Percentiles rank a stretch among this genome's conserved stretches.
These are phyloP conservation scores for Geopyxis carbonaria DNA, from an alignment of 495 filamentous ascomycete genomes.

Conservation along the genomic window DNA sequence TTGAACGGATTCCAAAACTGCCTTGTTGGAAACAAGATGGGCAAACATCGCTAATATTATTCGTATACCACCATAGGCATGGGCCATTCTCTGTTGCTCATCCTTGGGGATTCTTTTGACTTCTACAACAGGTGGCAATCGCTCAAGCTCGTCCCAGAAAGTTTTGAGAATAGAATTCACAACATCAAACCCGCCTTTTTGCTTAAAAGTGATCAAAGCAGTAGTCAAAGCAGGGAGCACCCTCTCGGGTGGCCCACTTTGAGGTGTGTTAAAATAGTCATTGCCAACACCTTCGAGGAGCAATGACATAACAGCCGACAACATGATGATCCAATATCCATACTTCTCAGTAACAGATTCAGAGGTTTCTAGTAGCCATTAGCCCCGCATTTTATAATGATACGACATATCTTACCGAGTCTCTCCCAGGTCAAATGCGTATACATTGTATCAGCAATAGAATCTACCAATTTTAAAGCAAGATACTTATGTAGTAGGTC, in stretches of 20 bases:
- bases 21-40: constrained; percentile 57
- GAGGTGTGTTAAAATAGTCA: constrained; percentile 24
- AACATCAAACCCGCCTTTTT: constrained; percentile 52
- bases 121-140: constrained; percentile 26
- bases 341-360: constrained; percentile 33
- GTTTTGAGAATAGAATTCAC: constrained; percentile 54
- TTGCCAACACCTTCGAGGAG: constrained; percentile 45
- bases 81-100: constrained; percentile 35
- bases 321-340: constrained; percentile 62
- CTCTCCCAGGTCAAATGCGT: constrained; percentile 24
- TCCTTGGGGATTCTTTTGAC: constrained; percentile 27
- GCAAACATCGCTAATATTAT: constrained; percentile 72
- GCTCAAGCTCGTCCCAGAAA: constrained; percentile 53
- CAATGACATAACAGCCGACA: constrained; percentile 59
- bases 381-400: neutral
- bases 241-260: constrained; percentile 38
- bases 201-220: constrained; percentile 72
- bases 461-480: constrained; percentile 52
- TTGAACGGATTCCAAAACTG: constrained; percentile 54
- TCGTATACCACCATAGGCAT: constrained; percentile 52
- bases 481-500: constrained; percentile 50
- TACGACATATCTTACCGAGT: constrained; percentile 11
- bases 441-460: constrained; percentile 49
- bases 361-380: constrained; percentile 13
- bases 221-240: constrained; percentile 49